A percentile compares a stretch with the other conserved stretches of the same genome.
Evolutionary conservation across 176 grass and related monocot genomes (phyloP).

Genomic region (Oryza meyeriana): DNA sequence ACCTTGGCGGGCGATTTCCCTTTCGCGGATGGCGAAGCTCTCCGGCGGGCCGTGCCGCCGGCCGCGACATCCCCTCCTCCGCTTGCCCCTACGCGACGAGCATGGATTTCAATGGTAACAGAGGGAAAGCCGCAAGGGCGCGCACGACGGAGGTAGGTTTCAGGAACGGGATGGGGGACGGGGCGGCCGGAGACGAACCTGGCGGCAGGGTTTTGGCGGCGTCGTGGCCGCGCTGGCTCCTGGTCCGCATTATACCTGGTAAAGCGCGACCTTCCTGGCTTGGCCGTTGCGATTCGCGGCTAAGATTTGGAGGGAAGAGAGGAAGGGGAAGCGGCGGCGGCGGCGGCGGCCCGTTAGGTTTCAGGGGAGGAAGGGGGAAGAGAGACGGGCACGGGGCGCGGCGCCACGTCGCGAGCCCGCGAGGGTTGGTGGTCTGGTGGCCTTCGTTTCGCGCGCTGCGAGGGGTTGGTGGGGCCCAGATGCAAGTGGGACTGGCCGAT

Average conservation of each 20-base stretch:
- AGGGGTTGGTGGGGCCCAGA: not conserved
- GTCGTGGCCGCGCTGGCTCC: constrained; percentile 38
- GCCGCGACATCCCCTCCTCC: not conserved
- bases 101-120: not conserved
- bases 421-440: not conserved
- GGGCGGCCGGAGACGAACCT: constrained; percentile 6
- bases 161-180: not conserved
- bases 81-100: not conserved
- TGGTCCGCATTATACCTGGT: constrained; percentile 40
- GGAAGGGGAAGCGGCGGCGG: not conserved
- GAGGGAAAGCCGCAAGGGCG: not conserved
- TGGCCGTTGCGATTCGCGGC: not conserved
- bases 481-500: not conserved
- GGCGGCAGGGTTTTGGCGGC: constrained; percentile 8
- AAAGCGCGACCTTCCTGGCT: not conserved
- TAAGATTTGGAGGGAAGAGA: not conserved
- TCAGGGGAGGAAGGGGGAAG: not conserved
- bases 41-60: constrained; percentile 12
- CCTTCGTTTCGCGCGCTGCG: constrained; percentile 31
- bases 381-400: not conserved
- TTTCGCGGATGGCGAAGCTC: constrained; percentile 33
- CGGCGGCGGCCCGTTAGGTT: constrained; percentile 35
- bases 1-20: constrained; percentile 44
- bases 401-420: not conserved
- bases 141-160: not conserved